Evolutionary conservation across 495 filamentous ascomycete species (phyloP).

Genomic region (Margaritispora aquatica): DNA sequence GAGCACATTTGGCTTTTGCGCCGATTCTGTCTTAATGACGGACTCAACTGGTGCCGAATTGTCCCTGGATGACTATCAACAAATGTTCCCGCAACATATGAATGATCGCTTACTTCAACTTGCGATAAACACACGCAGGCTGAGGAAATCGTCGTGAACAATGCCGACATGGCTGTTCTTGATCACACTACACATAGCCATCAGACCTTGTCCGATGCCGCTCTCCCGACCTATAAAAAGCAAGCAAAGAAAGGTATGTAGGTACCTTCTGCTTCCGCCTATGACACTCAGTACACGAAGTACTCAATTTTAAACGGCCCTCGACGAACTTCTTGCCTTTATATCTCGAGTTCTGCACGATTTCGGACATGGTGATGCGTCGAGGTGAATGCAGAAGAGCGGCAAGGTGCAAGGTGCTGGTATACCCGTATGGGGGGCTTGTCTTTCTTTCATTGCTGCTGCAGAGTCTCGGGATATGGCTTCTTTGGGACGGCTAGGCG

Average conservation of each 20-base stretch:
- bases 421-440: too few species aligned
- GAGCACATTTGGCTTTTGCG: background rate
- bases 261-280: conserved; percentile 18
- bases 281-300: conserved; percentile 16
- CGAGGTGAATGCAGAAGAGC: background rate
- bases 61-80: background rate
- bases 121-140: conserved; percentile 11
- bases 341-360: background rate
- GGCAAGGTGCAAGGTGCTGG: background rate
- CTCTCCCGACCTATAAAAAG: background rate
- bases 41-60: background rate
- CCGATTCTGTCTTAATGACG: background rate
- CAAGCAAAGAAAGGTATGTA: background rate
- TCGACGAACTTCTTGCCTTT: conserved; percentile 7
- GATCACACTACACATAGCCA: conserved; percentile 21
- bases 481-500: background rate
- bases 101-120: background rate
- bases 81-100: background rate
- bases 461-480: background rate
- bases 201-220: too few species aligned
- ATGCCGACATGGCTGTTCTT: conserved; percentile 15
- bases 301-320: conserved; percentile 14
- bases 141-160: conserved; percentile 16
- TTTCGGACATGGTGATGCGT: conserved; percentile 3
- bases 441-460: too few species aligned